phyloP scores from a whole-genome alignment of 2,329 filamentous ascomycete genomes.

The Aspergillus sp. region DNA sequence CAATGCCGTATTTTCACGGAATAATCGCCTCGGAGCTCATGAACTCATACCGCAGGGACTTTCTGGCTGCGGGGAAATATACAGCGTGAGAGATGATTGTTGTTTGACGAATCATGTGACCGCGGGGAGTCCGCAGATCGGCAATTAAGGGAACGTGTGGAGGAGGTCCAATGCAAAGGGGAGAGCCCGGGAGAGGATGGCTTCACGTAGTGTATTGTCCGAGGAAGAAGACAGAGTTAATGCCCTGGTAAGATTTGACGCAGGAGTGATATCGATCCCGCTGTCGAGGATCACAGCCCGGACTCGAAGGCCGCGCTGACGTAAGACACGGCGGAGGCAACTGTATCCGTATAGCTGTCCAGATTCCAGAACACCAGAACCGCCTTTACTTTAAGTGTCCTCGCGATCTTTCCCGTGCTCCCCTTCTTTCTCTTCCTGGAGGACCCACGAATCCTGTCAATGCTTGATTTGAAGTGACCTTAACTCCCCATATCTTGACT shows the following conservation, averaged over 20 bases:
- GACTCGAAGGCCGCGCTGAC: conserved; percentile 17
- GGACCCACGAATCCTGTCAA: conserved; percentile 10
- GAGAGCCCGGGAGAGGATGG: neutral
- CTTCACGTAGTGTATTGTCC: neutral
- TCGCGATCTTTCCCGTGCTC: conserved; percentile 15
- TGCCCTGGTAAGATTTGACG: neutral
- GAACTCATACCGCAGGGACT: neutral
- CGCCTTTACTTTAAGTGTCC: conserved; percentile 1
- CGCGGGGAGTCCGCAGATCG: neutral
- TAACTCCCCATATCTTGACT: conserved; percentile 7
- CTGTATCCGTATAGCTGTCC: conserved; percentile 26
- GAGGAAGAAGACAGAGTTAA: neutral
- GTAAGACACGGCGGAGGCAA: conserved; percentile 13
- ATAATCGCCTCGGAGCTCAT: neutral
- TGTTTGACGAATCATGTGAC: neutral
- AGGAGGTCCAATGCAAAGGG: neutral
- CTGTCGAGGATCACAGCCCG: neutral
- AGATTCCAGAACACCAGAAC: conserved; percentile 16
- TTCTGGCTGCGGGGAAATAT: neutral
- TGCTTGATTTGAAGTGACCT: conserved; percentile 17
- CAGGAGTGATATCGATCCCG: neutral
- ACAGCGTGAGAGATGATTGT: neutral
- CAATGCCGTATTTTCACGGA: neutral
- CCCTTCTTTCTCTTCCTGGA: neutral
- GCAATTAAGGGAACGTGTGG: neutral